These are phyloP conservation scores for Trichoderma simmonsii DNA, from an alignment of 2,329 filamentous ascomycete genomes.

Conservation along the genomic window DNA sequence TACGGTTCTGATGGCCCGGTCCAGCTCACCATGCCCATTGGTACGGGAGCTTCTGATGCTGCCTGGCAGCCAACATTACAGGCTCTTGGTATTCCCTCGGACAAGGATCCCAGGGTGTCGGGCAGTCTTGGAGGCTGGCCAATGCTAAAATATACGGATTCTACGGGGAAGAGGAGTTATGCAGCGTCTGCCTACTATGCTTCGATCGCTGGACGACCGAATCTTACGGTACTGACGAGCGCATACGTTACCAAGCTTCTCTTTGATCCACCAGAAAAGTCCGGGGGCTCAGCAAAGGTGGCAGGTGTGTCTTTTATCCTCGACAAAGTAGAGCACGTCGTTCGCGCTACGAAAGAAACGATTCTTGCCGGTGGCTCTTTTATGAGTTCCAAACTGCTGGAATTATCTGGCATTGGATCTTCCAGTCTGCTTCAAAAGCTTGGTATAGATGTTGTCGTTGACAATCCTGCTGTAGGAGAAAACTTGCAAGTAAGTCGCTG, in stretches of 20 bases:
- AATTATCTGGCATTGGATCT: constrained; percentile 59
- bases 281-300: background rate
- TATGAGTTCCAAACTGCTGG: constrained; percentile 55
- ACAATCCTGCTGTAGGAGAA: constrained; percentile 45
- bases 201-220: background rate
- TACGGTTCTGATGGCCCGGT: background rate
- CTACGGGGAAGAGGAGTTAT: background rate
- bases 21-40: background rate
- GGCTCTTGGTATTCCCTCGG: background rate
- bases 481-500: constrained; percentile 39
- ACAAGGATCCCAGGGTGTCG: background rate
- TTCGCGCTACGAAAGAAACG: constrained; percentile 36
- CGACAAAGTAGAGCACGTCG: background rate
- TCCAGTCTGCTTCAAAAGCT: constrained; percentile 34
- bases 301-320: background rate
- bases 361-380: constrained; percentile 57
- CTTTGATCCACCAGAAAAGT: background rate
- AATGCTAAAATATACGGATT: background rate
- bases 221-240: background rate
- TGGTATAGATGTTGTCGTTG: constrained; percentile 38
- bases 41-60: background rate
- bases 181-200: background rate
- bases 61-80: background rate
- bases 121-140: background rate
- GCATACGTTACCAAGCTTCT: background rate